Conservation (phyloP, 768 basidiomycete genomes). For the Termitomyces bulborhizus region DNA sequence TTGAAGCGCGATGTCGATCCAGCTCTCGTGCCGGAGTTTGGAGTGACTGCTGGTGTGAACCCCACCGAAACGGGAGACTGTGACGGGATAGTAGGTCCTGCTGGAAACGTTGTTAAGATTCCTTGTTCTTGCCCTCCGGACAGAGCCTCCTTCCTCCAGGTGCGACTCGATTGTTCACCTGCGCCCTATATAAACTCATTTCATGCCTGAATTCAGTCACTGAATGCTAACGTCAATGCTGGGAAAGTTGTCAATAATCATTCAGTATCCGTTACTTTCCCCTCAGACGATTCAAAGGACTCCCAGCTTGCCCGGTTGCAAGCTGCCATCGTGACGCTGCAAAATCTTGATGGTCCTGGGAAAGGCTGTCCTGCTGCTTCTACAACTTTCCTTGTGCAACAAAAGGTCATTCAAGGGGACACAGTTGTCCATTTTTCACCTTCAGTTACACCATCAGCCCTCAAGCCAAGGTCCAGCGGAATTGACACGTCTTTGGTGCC, state of each 20-base stretch:
- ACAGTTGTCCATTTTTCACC: constrained; percentile 17
- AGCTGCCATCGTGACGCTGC: constrained; percentile 59
- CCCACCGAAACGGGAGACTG: constrained; percentile 58
- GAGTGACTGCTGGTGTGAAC: constrained; percentile 48
- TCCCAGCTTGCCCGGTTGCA: constrained; percentile 53
- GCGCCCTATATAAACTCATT: neutral
- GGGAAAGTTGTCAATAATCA: constrained; percentile 66
- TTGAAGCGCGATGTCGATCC: constrained; percentile 34
- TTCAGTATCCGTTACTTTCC: constrained; percentile 51
- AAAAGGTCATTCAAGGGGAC: constrained; percentile 28
- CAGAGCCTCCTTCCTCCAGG: constrained; percentile 45
- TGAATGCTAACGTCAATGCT: constrained; percentile 52
- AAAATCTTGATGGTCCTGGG: constrained; percentile 66
- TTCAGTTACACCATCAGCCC: constrained; percentile 16
- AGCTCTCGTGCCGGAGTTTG: constrained; percentile 53
- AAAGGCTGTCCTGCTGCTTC: constrained; percentile 61
- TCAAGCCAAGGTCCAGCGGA: constrained; percentile 13
- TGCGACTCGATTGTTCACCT: constrained; percentile 16
- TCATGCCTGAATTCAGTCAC: constrained; percentile 19
- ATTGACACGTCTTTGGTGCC: constrained; percentile 38
- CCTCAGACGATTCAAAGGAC: constrained; percentile 46
- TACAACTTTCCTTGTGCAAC: constrained; percentile 50
- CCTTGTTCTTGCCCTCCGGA: constrained; percentile 64
- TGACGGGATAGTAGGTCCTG: constrained; percentile 54
- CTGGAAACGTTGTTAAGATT: constrained; percentile 51